Base-by-base conservation (phyloP, 176 grass and related monocot species). In the Secale cereale region DNA sequence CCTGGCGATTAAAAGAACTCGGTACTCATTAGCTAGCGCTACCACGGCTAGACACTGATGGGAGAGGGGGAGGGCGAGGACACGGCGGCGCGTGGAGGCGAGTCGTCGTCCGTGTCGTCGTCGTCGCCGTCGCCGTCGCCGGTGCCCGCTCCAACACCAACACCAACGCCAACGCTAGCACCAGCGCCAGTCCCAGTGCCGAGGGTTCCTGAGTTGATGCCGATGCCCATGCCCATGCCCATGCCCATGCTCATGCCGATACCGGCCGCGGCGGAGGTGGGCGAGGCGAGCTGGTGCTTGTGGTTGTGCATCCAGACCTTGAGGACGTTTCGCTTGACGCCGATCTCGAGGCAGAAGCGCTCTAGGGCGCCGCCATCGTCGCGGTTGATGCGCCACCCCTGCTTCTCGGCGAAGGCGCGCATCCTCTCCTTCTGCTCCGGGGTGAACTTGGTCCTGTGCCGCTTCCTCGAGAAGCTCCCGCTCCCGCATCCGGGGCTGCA, bases 241-340 rank as follows among this genome's bases (percentile, higher is more conserved):
- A 41, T 7, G 6, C 50, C 77, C 0, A 65, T 65, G 59, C 59
- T 17, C 48, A 52, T 52, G 10, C 30, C 39, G n/a, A 25, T 57
- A 12, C 29, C 80, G 0, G 74, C 32, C 0, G 84, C 59, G 20
- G 66, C 26, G 32, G 88, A 13, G 20, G 60, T 27, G 40, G 80
- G 56, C 10, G 78, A 69, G 26, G 94, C 82, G 81, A 94, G 83
- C 40, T 90, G 87, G 73, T 97, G 87, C 92, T 98, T 98, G 86
- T 98, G 94, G 89, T 98, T 98, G 84, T 98, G 93, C 95, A 98
- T 98, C 95, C 95, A 98, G 23, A 98, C 95, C 91, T 98, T 98
- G 80, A 98, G 89, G 37, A 98, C 93, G 65, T 91, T 87, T 10
- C 95, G 86, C 90, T 85, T 88, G 3, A 98, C 91, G 11, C 95